phyloP scores from a whole-genome alignment of 495 filamentous ascomycete species.

The Aspergillus steynii region DNA sequence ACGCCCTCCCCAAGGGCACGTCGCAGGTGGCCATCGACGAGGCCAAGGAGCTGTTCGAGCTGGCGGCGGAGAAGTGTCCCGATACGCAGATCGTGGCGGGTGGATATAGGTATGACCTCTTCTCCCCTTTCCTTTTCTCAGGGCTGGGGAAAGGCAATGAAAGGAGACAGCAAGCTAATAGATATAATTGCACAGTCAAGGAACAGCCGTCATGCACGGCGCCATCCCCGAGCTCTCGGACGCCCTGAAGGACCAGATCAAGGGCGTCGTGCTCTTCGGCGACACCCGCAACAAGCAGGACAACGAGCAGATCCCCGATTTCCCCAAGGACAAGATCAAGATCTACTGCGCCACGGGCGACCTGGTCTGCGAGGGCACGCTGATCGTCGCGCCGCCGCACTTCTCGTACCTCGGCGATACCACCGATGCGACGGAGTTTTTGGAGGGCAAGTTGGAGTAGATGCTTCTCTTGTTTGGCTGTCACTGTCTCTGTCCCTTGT shows the following conservation, averaged over 20 bases:
- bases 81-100: slow-evolving; percentile 55
- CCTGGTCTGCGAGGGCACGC: slow-evolving; percentile 51
- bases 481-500: no score
- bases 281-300: slow-evolving; percentile 59
- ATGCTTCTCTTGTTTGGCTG: no score
- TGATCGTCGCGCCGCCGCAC: slow-evolving; percentile 50
- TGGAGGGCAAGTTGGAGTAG: slow-evolving; percentile 17
- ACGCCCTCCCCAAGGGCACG: slow-evolving; percentile 29
- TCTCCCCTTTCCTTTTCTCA: background rate
- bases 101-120: slow-evolving; percentile 38
- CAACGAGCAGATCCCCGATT: slow-evolving; percentile 45
- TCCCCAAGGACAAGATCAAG: slow-evolving; percentile 42
- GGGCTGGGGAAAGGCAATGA: no score
- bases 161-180: background rate
- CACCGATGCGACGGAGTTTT: slow-evolving; percentile 20
- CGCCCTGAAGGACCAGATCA: slow-evolving; percentile 47
- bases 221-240: slow-evolving; percentile 43
- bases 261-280: slow-evolving; percentile 55
- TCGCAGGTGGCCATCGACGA: slow-evolving; percentile 44
- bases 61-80: slow-evolving; percentile 49
- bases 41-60: slow-evolving; percentile 34
- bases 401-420: slow-evolving; percentile 40
- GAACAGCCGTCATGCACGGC: slow-evolving; percentile 54
- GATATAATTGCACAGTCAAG: slow-evolving; percentile 40
- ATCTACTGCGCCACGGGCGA: slow-evolving; percentile 56